Base-by-base conservation (phyloP, 768 basidiomycete species). In the Tricholoma furcatifolium region DNA sequence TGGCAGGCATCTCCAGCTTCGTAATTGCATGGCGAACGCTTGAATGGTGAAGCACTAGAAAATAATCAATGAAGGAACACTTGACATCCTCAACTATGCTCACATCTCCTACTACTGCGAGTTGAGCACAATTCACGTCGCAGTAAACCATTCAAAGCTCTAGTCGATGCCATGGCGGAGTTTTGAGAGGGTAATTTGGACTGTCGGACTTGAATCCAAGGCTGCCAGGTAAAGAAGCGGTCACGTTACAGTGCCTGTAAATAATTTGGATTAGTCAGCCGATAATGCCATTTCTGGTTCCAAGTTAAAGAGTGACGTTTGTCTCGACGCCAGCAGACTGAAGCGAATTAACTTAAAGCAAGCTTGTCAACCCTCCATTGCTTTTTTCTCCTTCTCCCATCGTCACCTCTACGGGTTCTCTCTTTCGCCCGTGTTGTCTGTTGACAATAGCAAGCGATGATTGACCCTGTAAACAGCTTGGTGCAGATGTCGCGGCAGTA, bases 1-100 rank as follows among this genome's bases (percentile, higher is more conserved):
- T 96, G 53, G 95, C 95, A 4, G 95, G 95, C 93, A 98, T 96
- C 60, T 82, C 74, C 53, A 96, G 81, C 56, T 84, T 80, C 43
- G 89, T 85, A 46, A 91, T 77, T 30, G 87, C 91, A 58, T 69
- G 69, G 40, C 81, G 78, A 41, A 67, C 62, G 47, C 70, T 61
- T 41, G 81, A 74, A 34, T 75, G 70, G 65, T 86, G 87, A 46
- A 91, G 63, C 51, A 74, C 84, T 87, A 60, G 32, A 47, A 35
- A 49, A 14, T 27, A 8, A 31, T 54, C n/a, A 45, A 39, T 36
- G 6, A 23, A 46, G 15, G n/a, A 4, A 23, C 18, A n/a, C 2
- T n/a, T 12, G 15, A 6, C 10, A 38, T 3, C 15, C 11, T n/a
- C 17, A 23, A 17, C 11, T n/a, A 17, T 27, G 30, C 62, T 21